A percentile compares a stretch with the other conserved stretches of the same genome.
Conservation (phyloP, 148 eudicot genomes). For the Diospyros lotus region DNA sequence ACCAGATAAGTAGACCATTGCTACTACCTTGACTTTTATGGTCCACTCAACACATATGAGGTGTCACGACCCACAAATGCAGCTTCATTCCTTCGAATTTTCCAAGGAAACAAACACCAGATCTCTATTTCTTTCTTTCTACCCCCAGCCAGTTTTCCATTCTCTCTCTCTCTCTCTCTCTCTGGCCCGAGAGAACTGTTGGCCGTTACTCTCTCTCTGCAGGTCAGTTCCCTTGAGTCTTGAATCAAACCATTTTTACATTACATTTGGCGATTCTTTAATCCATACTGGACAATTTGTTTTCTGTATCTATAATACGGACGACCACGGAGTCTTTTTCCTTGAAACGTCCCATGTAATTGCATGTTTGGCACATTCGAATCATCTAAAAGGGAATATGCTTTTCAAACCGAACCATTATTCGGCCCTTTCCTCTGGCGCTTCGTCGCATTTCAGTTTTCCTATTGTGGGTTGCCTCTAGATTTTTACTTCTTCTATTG, state of each 20-base stretch:
- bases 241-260: background rate
- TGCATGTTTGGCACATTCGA: constrained; percentile 29
- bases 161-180: background rate
- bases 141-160: background rate
- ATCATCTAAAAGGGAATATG: constrained; percentile 34
- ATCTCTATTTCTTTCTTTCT: background rate
- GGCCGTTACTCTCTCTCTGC: constrained; percentile 11
- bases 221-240: background rate
- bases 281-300: too few species aligned
- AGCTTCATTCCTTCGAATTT: background rate
- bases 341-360: background rate
- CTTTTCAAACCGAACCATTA: constrained; percentile 24
- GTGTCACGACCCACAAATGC: constrained; percentile 4
- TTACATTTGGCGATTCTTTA: background rate
- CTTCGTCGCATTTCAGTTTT: constrained; percentile 9
- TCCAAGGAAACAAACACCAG: constrained; percentile 10
- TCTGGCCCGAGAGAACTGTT: background rate
- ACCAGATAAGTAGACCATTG: too few species aligned
- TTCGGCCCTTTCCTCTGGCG: constrained; percentile 5
- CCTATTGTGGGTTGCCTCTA: background rate
- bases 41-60: background rate
- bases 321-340: constrained; percentile 1
- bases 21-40: too few species aligned
- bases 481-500: background rate
- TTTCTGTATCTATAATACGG: background rate